These are phyloP conservation scores for Phaffia tasmanica DNA, from an alignment of 768 basidiomycete species.

Conservation along the genomic window DNA sequence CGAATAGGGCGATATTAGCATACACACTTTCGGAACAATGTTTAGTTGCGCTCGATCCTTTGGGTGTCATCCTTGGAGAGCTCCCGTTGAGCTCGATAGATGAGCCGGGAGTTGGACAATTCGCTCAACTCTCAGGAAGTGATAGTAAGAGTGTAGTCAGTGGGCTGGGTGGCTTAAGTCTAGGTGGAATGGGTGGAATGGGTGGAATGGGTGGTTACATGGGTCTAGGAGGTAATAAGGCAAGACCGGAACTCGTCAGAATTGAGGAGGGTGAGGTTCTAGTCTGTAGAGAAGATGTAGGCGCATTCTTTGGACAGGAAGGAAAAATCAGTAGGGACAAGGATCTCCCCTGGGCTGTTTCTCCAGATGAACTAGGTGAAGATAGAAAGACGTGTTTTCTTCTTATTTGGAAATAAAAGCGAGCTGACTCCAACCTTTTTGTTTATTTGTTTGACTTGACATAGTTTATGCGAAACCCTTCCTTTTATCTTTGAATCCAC, in stretches of 20 bases:
- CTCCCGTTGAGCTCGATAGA: conserved; percentile 1
- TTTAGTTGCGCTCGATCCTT: conserved; percentile 55
- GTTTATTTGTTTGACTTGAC: neutral
- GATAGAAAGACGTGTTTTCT: neutral
- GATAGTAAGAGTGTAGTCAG: conserved; percentile 15
- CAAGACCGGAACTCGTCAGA: conserved; percentile 52
- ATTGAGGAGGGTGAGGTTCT: conserved; percentile 55
- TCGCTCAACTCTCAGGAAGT: neutral
- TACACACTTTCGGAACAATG: conserved; percentile 71
- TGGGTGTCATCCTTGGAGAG: conserved; percentile 38
- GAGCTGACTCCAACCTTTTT: conserved; percentile 17
- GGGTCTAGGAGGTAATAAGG: conserved; percentile 54
- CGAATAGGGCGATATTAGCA: conserved; percentile 56
- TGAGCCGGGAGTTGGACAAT: neutral
- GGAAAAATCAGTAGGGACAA: conserved; percentile 46
- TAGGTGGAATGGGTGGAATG: conserved; percentile 53
- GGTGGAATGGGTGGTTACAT: conserved; percentile 72
- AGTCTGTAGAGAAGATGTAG: conserved; percentile 71
- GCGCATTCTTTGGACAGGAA: conserved; percentile 53
- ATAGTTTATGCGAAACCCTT: conserved; percentile 66
- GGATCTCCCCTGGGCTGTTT: conserved; percentile 60
- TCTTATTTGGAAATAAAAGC: conserved; percentile 15
- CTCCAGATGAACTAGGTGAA: conserved; percentile 69
- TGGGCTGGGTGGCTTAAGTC: conserved; percentile 13
- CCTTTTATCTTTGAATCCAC: conserved; percentile 60